phyloP scores from a whole-genome alignment of 306 rosid genomes.

The Vicia villosa region DNA sequence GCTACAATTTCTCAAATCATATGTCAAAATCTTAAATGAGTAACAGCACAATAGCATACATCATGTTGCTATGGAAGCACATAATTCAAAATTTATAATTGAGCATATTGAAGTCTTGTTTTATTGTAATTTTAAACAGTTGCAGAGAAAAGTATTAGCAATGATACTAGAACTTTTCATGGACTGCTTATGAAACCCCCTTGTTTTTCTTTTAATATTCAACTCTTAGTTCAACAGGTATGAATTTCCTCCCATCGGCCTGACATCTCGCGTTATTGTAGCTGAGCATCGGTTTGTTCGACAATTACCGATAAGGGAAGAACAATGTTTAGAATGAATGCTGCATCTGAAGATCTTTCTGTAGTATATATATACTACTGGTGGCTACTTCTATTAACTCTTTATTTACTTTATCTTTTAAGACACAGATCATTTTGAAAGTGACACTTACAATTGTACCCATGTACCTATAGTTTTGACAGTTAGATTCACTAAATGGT shows the following conservation, averaged over 20 bases:
- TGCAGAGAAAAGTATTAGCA: not conserved
- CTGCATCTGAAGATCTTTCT: conserved; percentile 18
- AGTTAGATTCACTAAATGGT: not conserved
- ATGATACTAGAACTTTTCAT: conserved; percentile 2
- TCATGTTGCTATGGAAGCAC: conserved; percentile 64
- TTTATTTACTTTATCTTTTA: not conserved
- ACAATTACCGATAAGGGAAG: conserved; percentile 42
- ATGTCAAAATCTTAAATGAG: not conserved
- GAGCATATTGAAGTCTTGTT: not conserved
- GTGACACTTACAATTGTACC: not conserved
- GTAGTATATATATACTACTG: conserved; percentile 3
- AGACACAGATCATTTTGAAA: not conserved
- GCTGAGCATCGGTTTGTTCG: conserved; percentile 57
- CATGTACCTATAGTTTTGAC: not conserved
- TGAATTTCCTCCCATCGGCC: conserved; percentile 61
- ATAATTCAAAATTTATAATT: not conserved
- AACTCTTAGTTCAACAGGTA: conserved; percentile 44
- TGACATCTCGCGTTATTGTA: conserved; percentile 20
- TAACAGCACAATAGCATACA: conserved; percentile 44
- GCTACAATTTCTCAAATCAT: not conserved
- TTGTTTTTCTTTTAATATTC: not conserved
- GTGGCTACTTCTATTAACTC: not conserved
- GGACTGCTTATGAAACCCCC: not conserved
- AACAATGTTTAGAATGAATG: conserved; percentile 39
- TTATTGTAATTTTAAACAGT: too few relatives aligned